A percentile compares a stretch with the other conserved stretches of the same genome.
Evolutionary conservation across 1,139 yeast genomes (phyloP).

Genomic region (Yamadazyma membranifaciens): DNA sequence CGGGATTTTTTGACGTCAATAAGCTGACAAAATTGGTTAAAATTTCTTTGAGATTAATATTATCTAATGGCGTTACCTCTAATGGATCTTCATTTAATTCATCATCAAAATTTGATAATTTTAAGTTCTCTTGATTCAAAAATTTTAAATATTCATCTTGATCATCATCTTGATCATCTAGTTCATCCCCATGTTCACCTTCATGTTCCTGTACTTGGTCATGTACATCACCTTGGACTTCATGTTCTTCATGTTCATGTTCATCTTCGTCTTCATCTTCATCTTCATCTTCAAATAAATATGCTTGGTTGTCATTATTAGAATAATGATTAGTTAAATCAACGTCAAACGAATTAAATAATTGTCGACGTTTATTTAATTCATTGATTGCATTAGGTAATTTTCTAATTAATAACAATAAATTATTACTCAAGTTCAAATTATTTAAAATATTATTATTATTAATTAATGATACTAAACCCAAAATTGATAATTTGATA

Average conservation of each 20-base stretch:
- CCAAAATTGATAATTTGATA: constrained; percentile 70
- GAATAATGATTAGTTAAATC: constrained; percentile 14
- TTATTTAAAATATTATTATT: constrained; percentile 19
- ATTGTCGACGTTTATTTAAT: constrained; percentile 60
- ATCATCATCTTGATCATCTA: constrained; percentile 22
- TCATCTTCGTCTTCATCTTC: constrained; percentile 34
- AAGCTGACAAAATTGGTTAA: constrained; percentile 18
- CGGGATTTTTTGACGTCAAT: constrained; percentile 13
- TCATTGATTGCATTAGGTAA: constrained; percentile 71
- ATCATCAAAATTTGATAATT: constrained; percentile 50
- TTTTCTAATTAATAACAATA: constrained; percentile 34
- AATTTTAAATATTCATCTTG: constrained; percentile 40
- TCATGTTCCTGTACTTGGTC: constrained; percentile 33
- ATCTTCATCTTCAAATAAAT: constrained; percentile 22
- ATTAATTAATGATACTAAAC: constrained; percentile 54
- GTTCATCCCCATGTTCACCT: constrained; percentile 36
- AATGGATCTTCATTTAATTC: constrained; percentile 78
- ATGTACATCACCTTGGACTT: constrained; percentile 22
- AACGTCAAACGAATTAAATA: constrained; percentile 35
- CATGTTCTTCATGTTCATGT: constrained; percentile 31
- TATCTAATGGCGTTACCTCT: constrained; percentile 74
- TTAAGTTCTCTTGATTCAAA: constrained; percentile 34
- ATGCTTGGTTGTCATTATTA: neutral
- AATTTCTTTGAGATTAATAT: constrained; percentile 55
- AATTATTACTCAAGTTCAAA: constrained; percentile 13